Base-by-base conservation (phyloP, 2,329 filamentous ascomycete species). In the Tolypocladium nubicola region DNA sequence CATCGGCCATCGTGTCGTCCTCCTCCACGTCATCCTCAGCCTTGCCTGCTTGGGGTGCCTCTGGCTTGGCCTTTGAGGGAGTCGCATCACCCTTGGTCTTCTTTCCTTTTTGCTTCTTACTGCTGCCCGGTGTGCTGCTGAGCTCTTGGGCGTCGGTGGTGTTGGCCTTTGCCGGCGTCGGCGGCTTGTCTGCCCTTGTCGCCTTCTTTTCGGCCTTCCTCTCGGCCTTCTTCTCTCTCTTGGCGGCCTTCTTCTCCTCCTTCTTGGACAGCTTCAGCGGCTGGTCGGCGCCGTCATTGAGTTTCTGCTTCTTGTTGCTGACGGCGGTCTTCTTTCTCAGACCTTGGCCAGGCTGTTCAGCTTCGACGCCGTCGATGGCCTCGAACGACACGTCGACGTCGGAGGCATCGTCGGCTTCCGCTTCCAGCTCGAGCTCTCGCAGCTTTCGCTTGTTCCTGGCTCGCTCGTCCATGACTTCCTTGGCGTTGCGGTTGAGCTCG, bases 401-500 rank as follows among this genome's bases (percentile, higher is more conserved):
- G 8, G 72, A 50, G 26, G 8, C 70, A 57, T 72, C 73, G 13
- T 73, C 78, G 47, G 77, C 77, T 1, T 76, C 76, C 6, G 77
- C 78, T 11, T 76, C 69, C n/a, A 77, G 70, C 57, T 81, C 78
- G 58, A 85, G 75, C 61, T 87, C 83, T 56, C 85, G 82, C 35
- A 88, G 78, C 75, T 96, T 96, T 59, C 90, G 83, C 77, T 96
- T 96, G 66, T 89, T 90, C 63, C 76, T 76, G 49, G 81, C 83
- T 56, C 81, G 77, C 68, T 96, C 92, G 64, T 95, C 90, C 84
- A 96, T 87, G 60, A 97, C 85, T 71, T 97, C 92, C 71, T 96
- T 93, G 60, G 91, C 93, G 62, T 85, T 94, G 62, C 76, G 78
- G 77, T 95, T 94, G 63, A 81, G 71, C 61, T 87, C 86, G 67